phyloP scores from a whole-genome alignment of 805 yeast species.

The Saturnispora besseyi region DNA sequence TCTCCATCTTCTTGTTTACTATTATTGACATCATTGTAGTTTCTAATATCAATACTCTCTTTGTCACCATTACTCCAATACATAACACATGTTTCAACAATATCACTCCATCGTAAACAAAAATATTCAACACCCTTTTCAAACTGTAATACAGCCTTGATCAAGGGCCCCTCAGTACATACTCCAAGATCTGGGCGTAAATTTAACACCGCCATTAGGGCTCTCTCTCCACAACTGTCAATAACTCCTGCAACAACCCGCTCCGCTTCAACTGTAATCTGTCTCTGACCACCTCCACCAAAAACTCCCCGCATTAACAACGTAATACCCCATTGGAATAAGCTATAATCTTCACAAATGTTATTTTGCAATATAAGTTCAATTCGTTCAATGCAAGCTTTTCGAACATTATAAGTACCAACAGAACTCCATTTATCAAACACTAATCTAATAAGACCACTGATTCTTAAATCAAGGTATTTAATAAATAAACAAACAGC shows the following conservation, averaged over 20 bases:
- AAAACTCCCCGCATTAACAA: slow-evolving; percentile 5
- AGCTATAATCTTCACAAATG: not conserved
- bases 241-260: not conserved
- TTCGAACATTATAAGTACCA: not conserved
- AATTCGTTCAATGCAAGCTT: not conserved
- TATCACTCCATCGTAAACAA: not conserved
- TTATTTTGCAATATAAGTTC: not conserved
- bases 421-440: slow-evolving; percentile 23
- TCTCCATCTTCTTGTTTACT: not conserved
- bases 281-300: not conserved
- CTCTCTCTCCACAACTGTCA: not conserved
- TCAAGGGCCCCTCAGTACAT: not conserved
- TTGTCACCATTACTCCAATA: not conserved
- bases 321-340: slow-evolving; percentile 6
- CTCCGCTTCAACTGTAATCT: not conserved
- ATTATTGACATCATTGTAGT: not conserved
- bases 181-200: not conserved
- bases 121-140: not conserved
- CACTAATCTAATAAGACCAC: slow-evolving; percentile 55
- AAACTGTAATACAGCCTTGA: not conserved
- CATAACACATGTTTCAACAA: not conserved
- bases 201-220: not conserved
- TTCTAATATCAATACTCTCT: not conserved
- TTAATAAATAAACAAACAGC: slow-evolving; percentile 39
- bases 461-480: slow-evolving; percentile 49